These are phyloP conservation scores for Deinandra increscens DNA, from an alignment of 129 eudicot species.

Conservation along the genomic window DNA sequence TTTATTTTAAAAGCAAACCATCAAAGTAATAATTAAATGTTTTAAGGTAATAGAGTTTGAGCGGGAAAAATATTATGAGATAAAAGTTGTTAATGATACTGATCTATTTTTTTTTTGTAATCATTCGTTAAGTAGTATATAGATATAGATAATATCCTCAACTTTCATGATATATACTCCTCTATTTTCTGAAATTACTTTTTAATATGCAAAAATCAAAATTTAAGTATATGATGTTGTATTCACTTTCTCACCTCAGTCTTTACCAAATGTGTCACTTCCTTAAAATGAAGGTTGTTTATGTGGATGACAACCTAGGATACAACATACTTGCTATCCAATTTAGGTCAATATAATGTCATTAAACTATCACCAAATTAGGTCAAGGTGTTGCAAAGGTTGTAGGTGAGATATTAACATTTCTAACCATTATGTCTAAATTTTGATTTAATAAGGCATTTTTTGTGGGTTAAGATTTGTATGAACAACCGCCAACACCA, in stretches of 20 bases:
- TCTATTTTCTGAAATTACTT: no score
- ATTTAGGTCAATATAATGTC: neutral
- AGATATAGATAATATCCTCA: neutral
- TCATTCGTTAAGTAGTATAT: no score
- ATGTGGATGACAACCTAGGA: neutral
- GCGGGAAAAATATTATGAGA: no score
- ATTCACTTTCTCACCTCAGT: neutral
- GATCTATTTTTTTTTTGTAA: no score
- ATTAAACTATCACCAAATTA: neutral
- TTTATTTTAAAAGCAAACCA: no score
- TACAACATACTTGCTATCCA: neutral
- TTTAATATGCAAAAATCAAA: no score
- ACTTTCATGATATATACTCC: neutral
- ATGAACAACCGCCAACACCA: no score
- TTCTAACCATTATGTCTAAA: neutral
- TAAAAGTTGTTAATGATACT: no score
- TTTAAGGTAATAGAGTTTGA: no score
- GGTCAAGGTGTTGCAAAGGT: neutral
- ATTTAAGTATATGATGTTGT: neutral
- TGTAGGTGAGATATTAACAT: neutral
- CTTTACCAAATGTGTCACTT: neutral
- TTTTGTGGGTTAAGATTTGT: no score
- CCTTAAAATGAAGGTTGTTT: neutral
- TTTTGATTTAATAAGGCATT: no score
- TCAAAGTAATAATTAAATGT: no score